Evolutionary conservation across 352 stramenopile species (phyloP).

Genomic region (Pythium periplocum): DNA sequence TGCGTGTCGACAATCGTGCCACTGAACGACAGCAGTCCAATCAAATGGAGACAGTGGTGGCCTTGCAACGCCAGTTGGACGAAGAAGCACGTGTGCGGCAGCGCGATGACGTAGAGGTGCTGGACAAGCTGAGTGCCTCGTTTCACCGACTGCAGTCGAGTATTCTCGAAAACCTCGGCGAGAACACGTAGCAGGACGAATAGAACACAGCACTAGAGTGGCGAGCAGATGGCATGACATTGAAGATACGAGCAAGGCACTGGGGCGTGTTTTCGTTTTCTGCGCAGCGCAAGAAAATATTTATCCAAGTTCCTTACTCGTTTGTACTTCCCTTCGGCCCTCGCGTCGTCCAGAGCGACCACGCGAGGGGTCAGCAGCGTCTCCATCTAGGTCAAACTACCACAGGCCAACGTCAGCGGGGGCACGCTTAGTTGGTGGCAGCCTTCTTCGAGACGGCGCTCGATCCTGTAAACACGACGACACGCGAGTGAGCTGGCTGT

Average conservation of each 20-base stretch:
- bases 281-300: conserved; percentile 23
- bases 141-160: conserved; percentile 76
- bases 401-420: background rate
- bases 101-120: conserved; percentile 67
- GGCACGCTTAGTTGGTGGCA: conserved; percentile 79
- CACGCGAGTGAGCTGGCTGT: no score
- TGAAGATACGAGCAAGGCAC: conserved; percentile 6
- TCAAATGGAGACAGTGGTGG: conserved; percentile 46
- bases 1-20: conserved; percentile 61
- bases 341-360: conserved; percentile 2
- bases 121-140: conserved; percentile 74
- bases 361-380: conserved; percentile 16
- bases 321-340: conserved; percentile 18
- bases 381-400: conserved; percentile 19
- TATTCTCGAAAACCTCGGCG: conserved; percentile 79
- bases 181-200: conserved; percentile 6
- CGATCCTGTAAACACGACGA: conserved; percentile 13
- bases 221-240: no score
- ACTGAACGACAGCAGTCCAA: conserved; percentile 39
- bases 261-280: conserved; percentile 4
- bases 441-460: conserved; percentile 85
- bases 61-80: conserved; percentile 41
- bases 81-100: conserved; percentile 45
- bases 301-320: conserved; percentile 26
- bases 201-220: no score